Conservation (phyloP, 2,329 filamentous ascomycete genomes). For the Hypoxylon sp. region DNA sequence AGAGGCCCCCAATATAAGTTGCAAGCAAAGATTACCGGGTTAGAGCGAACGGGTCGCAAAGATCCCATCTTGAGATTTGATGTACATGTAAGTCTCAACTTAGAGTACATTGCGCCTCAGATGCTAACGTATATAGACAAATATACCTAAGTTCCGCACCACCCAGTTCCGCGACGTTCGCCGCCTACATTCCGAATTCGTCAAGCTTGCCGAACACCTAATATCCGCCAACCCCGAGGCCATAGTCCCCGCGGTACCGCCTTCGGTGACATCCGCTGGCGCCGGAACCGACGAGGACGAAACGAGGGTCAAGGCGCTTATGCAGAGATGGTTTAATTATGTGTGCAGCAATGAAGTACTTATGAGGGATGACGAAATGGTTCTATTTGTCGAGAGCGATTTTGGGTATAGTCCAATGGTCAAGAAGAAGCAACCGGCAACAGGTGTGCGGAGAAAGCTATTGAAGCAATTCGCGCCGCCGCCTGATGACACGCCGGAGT, state of each 20-base stretch:
- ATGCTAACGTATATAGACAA: slow-evolving; percentile 75
- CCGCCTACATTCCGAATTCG: slow-evolving; percentile 93
- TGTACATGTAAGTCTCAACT: slow-evolving; percentile 81
- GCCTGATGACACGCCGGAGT: slow-evolving; percentile 95
- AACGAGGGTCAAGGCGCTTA: slow-evolving; percentile 84
- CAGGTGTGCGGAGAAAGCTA: slow-evolving; percentile 93
- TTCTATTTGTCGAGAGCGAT: slow-evolving; percentile 98
- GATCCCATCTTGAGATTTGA: slow-evolving; percentile 96
- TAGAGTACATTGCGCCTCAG: slow-evolving; percentile 9
- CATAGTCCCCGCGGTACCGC: slow-evolving; percentile 92
- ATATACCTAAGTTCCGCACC: slow-evolving; percentile 97
- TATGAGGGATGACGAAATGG: slow-evolving; percentile 96
- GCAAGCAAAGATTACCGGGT: slow-evolving; percentile 92
- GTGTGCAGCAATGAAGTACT: slow-evolving; percentile 93
- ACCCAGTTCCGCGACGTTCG: slow-evolving; percentile 98
- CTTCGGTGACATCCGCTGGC: slow-evolving; percentile 93
- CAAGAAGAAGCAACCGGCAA: slow-evolving; percentile 95
- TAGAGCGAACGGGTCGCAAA: slow-evolving; percentile 95
- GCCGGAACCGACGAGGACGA: slow-evolving; percentile 98
- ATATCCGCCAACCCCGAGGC: slow-evolving; percentile 98
- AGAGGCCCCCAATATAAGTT: slow-evolving; percentile 83
- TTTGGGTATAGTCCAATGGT: slow-evolving; percentile 98
- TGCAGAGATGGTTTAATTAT: slow-evolving; percentile 96
- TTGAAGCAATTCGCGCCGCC: slow-evolving; percentile 98
- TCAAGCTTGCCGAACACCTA: slow-evolving; percentile 95